A percentile compares a stretch with the other conserved stretches of the same genome.
These are phyloP conservation scores for Colletotrichum godetiae DNA, from an alignment of 2,329 filamentous ascomycete genomes.

Conservation along the genomic window DNA sequence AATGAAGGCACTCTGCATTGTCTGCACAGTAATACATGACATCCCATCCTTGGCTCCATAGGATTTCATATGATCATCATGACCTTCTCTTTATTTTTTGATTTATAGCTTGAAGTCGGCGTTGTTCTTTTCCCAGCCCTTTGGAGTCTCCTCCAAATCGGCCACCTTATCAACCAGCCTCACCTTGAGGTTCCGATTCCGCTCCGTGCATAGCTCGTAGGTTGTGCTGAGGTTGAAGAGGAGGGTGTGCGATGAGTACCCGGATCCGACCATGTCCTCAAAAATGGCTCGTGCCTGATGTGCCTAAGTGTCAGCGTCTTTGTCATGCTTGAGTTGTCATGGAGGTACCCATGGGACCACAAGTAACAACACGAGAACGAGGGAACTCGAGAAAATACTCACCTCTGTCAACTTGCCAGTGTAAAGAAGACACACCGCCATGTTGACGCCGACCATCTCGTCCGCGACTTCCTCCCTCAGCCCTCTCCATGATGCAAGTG, in stretches of 20 bases:
- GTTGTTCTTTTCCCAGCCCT: conserved; percentile 78
- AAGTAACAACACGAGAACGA: neutral
- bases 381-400: conserved; percentile 39
- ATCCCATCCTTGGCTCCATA: neutral
- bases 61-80: neutral
- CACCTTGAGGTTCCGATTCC: conserved; percentile 76
- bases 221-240: conserved; percentile 92
- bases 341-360: neutral
- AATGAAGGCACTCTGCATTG: too few relatives aligned
- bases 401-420: conserved; percentile 80
- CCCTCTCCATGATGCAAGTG: conserved; percentile 71
- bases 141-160: conserved; percentile 62
- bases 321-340: neutral
- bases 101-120: conserved; percentile 79
- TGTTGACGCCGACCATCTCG: conserved; percentile 83
- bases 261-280: conserved; percentile 71
- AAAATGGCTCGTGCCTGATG: conserved; percentile 72
- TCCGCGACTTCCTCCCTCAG: conserved; percentile 57
- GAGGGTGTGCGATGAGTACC: conserved; percentile 79
- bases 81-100: neutral
- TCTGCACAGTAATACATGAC: neutral
- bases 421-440: conserved; percentile 87
- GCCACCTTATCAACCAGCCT: conserved; percentile 78
- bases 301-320: conserved; percentile 38
- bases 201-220: conserved; percentile 91